These are phyloP conservation scores for Arachnomyces sp. DNA, from an alignment of 2,329 filamentous ascomycete genomes.

Conservation along the genomic window DNA sequence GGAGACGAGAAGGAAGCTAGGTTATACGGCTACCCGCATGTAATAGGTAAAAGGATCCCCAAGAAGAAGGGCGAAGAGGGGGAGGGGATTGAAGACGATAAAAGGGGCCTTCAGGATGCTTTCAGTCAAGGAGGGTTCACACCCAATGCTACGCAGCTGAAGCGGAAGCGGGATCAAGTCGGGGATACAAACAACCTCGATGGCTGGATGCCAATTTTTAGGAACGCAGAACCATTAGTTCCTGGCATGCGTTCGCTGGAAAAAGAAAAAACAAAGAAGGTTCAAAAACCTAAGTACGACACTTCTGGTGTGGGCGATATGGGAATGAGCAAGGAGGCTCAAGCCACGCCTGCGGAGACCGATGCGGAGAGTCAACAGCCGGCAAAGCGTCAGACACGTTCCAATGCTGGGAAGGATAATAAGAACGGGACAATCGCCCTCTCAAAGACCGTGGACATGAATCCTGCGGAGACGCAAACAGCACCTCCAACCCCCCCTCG, in stretches of 20 bases:
- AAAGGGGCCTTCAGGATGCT: constrained; percentile 48
- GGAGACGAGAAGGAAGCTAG: constrained; percentile 56
- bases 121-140: constrained; percentile 46
- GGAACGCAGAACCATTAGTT: constrained; percentile 28
- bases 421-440: constrained; percentile 10
- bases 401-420: constrained; percentile 20
- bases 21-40: constrained; percentile 47
- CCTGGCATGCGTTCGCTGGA: constrained; percentile 25
- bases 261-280: constrained; percentile 21
- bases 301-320: constrained; percentile 1
- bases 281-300: background rate
- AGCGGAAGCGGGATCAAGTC: constrained; percentile 31
- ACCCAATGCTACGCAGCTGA: constrained; percentile 35
- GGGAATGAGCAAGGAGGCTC: too few relatives aligned
- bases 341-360: background rate
- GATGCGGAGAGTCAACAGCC: constrained; percentile 3
- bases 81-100: constrained; percentile 42
- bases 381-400: constrained; percentile 27
- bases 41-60: constrained; percentile 45
- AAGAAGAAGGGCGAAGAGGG: constrained; percentile 26
- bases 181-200: constrained; percentile 32
- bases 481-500: constrained; percentile 11
- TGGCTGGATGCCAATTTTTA: constrained; percentile 32
- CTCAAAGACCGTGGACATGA: constrained; percentile 13
- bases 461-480: constrained; percentile 13